Base-by-base conservation (phyloP, 306 rosid genomes). In the Vigna trinervia region DNA sequence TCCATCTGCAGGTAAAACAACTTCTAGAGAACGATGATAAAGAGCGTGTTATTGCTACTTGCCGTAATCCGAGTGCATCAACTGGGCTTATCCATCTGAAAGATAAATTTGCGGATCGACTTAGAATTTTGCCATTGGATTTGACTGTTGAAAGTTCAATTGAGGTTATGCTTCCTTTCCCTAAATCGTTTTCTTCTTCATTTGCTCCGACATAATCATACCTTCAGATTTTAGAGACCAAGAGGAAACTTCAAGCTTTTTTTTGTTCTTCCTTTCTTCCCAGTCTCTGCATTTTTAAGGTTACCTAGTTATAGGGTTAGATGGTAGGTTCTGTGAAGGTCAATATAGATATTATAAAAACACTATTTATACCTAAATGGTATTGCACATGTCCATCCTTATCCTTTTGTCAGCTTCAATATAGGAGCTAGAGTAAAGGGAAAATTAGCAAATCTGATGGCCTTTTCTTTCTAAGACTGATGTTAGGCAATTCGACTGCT, bases 1-100 rank as follows among this genome's bases (percentile, higher is more conserved):
- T 28, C 57, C 61, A 30, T 43, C 30, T 76, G 14, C 80, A 95
- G 98, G 98, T 95, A 62, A 92, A 85, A 73, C 97, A 92, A 79
- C 62, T 95, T 74, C 77, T 95, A 43, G 96, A 92, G 82, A 90
- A 76, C 62, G 76, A 92, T 78, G 94, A 86, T 79, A 90, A 87
- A 65, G 99, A 90, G 45, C 87, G 86, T 80, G 97, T 90, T 80
- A 63, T 92, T 82, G 96, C 97, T 39, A 90, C 94, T 51, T 95
- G 97, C 76, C 99, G 97, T 20, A 82, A 89, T 81, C 99, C 99
- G 70, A 72, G 69, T 23, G 63, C 74, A 1, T 88, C 97, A 73
- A 83, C 89, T 38, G 96, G 96, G 62, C 93, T 95, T 72, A 67
- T 28, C 51, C 72, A 86, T 67, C 85, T 92, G 81, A 91, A 89